Conservation (phyloP, 352 stramenopile species). For the Phytophthora pseudosyringae region DNA sequence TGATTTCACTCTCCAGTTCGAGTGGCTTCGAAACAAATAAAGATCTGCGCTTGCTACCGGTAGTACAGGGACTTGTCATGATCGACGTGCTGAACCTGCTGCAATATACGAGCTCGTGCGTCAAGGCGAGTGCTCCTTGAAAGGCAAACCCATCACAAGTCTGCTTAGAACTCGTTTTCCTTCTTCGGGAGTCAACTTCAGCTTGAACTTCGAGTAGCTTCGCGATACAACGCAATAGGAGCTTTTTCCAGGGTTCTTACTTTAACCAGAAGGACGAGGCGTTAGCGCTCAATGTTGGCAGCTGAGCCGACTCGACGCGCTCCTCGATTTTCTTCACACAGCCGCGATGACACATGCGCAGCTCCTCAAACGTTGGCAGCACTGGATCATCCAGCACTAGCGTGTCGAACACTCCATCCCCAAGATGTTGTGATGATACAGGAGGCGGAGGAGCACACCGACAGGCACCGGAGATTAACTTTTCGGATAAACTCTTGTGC, state of each 20-base stretch:
- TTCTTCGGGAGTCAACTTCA: too few species aligned
- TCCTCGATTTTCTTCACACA: conserved; percentile 68
- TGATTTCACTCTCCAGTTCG: conserved; percentile 6
- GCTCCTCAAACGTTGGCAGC: conserved; percentile 40
- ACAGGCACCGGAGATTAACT: conserved; percentile 56
- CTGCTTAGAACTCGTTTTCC: too few species aligned
- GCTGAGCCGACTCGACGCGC: conserved; percentile 38
- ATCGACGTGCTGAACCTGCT: too few species aligned
- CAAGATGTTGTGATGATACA: not conserved
- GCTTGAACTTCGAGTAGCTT: not conserved
- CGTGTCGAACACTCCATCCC: not conserved
- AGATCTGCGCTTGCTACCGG: too few species aligned
- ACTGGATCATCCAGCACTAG: conserved; percentile 1
- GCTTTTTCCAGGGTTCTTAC: not conserved
- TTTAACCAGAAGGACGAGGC: conserved; percentile 67
- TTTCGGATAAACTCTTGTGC: conserved; percentile 55
- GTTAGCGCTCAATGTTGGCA: conserved; percentile 57
- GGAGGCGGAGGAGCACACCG: conserved; percentile 36
- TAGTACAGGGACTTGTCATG: too few species aligned
- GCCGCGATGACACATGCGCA: conserved; percentile 72
- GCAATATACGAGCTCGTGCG: too few species aligned
- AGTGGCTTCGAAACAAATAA: not conserved
- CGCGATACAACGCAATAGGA: too few species aligned
- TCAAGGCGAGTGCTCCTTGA: too few species aligned
- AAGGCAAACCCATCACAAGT: too few species aligned